Evolutionary conservation across 177 flowering plant genomes (phyloP), one percentile per base, ranked within the genome.

Genomic region (Vitis hybrid): DNA sequence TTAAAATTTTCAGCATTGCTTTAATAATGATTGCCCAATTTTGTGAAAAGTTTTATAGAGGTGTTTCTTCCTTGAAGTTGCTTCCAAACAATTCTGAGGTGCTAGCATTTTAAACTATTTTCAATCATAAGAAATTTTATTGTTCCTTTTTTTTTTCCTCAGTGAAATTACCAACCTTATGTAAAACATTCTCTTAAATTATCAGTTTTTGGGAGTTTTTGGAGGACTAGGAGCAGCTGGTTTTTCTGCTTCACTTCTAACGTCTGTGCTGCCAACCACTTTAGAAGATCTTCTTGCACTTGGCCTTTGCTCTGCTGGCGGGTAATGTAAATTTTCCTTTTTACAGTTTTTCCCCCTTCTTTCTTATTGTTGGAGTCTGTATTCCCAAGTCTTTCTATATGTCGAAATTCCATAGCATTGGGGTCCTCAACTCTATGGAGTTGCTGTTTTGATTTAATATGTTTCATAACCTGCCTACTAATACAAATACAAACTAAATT

Each of bases 171-270:
- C 55, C 61, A 52, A n/a, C 9, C 59, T 66, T 2, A 57, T 50
- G 19, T 61, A 50, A 16, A 14, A 3, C 26, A 64, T 58, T 63
- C 14, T 12, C 19, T 51, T 55, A 10, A 3, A 19, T 58, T 68
- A 55, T 76, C 81, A 91, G 97, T 84, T 88, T 67, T 71, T 88
- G 77, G 96, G 86, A 68, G 83, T 96, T 70, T 88, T 91, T 84
- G 97, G 98, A 71, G 98, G 98, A 73, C 75, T 93, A 5, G 98
- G 99, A 48, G 92, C 88, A 51, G 99, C 98, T 66, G 97, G 99
- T 54, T 78, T 95, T 66, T 93, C 98, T 67, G 99, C 98, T 68
- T 95, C 98, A 6, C 93, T 95, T 62, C 78, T 95, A 66, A 95
- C 99, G 55, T 86, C 98, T 48, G 91, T 93, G 63, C 79, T 95